Conservation (phyloP, 2,329 filamentous ascomycete genomes). For the Dothistroma pini region DNA sequence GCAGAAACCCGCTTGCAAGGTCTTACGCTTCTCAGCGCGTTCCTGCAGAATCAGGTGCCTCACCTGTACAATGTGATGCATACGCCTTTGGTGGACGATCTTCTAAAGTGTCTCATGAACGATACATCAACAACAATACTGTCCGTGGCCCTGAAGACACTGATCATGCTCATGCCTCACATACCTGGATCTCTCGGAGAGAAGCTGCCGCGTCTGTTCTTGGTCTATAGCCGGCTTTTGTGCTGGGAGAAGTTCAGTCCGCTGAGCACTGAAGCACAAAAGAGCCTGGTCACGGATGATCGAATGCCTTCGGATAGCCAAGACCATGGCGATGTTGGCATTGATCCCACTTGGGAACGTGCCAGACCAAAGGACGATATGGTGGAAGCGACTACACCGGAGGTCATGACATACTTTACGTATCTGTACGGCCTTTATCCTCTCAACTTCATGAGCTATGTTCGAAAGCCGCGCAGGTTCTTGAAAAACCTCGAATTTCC, state of each 20-base stretch:
- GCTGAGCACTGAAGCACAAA: conserved; percentile 33
- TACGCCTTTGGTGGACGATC: conserved; percentile 66
- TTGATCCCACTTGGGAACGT: conserved; percentile 59
- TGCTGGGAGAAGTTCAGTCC: conserved; percentile 66
- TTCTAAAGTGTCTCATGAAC: conserved; percentile 69
- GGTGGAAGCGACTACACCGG: conserved; percentile 60
- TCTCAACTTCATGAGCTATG: conserved; percentile 82
- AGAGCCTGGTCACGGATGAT: conserved; percentile 35
- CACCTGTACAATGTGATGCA: conserved; percentile 71
- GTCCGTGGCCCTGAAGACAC: conserved; percentile 67
- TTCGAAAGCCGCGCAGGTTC: conserved; percentile 75
- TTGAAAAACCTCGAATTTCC: conserved; percentile 68
- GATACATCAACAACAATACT: conserved; percentile 75
- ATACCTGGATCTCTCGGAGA: conserved; percentile 69
- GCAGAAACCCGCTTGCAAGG: conserved; percentile 61
- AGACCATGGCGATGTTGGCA: conserved; percentile 39
- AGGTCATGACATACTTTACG: conserved; percentile 72
- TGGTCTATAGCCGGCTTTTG: conserved; percentile 73
- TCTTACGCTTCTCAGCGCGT: conserved; percentile 66
- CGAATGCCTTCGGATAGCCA: conserved; percentile 35
- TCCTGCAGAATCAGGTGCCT: conserved; percentile 72
- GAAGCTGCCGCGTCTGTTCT: conserved; percentile 70
- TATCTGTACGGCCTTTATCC: conserved; percentile 80
- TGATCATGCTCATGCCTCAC: conserved; percentile 80
- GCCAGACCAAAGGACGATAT: conserved; percentile 59